Conservation (phyloP, 2,329 filamentous ascomycete species). For the Penicillium decumbens region DNA sequence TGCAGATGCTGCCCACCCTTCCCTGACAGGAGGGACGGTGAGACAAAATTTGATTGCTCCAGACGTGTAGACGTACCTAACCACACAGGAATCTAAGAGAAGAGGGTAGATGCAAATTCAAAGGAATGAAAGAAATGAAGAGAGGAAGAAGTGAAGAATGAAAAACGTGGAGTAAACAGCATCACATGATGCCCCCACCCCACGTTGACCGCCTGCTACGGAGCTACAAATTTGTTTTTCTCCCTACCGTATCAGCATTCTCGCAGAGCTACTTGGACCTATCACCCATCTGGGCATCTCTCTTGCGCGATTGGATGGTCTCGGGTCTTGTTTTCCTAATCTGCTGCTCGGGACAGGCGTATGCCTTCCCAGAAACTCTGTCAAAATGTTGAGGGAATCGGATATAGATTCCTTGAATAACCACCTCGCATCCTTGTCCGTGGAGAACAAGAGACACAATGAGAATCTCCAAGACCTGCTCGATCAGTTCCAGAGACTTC, state of each 20-base stretch:
- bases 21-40: background rate
- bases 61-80: background rate
- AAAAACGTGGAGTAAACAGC: too few species aligned
- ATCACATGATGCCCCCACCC: conserved; percentile 10
- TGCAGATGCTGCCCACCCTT: background rate
- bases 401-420: conserved; percentile 25
- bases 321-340: background rate
- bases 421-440: conserved; percentile 16
- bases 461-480: conserved; percentile 33
- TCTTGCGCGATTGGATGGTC: conserved; percentile 9
- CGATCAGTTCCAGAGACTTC: conserved; percentile 42
- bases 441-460: conserved; percentile 29
- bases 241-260: background rate
- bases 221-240: conserved; percentile 13
- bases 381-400: conserved; percentile 22
- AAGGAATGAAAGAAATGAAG: background rate
- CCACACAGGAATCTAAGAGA: background rate
- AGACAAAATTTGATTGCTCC: background rate
- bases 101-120: background rate
- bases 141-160: too few species aligned
- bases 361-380: conserved; percentile 15
- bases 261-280: background rate
- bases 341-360: conserved; percentile 16
- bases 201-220: conserved; percentile 12
- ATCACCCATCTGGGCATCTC: background rate